These are phyloP conservation scores for Croton setiger DNA, from an alignment of 441 rosid genomes.

Conservation along the genomic window DNA sequence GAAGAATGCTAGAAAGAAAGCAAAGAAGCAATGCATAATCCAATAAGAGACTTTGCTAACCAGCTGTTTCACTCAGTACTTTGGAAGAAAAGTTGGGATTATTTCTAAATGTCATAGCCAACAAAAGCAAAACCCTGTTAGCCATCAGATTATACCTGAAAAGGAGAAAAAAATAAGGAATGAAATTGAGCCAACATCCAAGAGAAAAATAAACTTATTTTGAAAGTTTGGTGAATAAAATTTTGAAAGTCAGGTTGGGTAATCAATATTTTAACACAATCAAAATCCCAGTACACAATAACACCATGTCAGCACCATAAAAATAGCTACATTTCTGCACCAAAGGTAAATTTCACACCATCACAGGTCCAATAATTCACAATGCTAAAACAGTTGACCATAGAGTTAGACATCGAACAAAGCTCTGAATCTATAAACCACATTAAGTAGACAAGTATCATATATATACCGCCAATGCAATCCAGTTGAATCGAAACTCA, in stretches of 20 bases:
- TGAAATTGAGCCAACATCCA: slow-evolving; percentile 10
- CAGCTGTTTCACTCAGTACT: slow-evolving; percentile 85
- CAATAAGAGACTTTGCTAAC: slow-evolving; percentile 45
- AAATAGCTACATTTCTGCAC: slow-evolving; percentile 5
- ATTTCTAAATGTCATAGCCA: slow-evolving; percentile 88
- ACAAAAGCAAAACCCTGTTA: slow-evolving; percentile 89
- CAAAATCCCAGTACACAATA: slow-evolving; percentile 3
- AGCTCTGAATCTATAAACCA: slow-evolving; percentile 5
- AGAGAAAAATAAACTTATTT: not conserved
- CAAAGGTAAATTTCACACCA: slow-evolving; percentile 14
- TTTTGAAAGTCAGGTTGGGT: not conserved
- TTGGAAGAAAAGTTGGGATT: slow-evolving; percentile 69
- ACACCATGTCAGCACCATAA: too few relatives aligned
- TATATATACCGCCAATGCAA: slow-evolving; percentile 93
- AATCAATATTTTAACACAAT: not conserved
- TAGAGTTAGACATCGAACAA: not conserved
- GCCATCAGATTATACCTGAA: slow-evolving; percentile 98
- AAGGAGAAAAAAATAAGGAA: slow-evolving; percentile 18
- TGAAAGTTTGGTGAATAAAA: not conserved
- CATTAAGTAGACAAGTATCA: slow-evolving; percentile 20
- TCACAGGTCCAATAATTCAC: slow-evolving; percentile 3
- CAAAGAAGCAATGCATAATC: slow-evolving; percentile 14
- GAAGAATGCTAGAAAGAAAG: slow-evolving; percentile 15
- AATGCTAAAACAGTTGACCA: slow-evolving; percentile 19
- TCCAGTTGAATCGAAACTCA: slow-evolving; percentile 90